Base-by-base conservation (phyloP, 2,329 filamentous ascomycete genomes). In the Ophiostoma tasmaniense region DNA sequence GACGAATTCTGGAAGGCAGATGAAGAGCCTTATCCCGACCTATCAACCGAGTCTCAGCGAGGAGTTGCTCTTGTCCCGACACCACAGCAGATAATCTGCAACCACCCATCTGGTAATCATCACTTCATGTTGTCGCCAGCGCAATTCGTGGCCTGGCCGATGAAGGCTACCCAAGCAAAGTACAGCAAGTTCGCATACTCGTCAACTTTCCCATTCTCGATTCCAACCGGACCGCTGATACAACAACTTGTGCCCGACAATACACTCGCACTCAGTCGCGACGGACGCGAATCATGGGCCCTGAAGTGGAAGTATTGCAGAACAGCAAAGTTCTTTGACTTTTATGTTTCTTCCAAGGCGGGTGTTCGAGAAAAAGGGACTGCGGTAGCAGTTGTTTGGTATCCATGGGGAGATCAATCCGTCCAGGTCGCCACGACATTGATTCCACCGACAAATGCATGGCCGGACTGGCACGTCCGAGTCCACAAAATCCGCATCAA, bases 1-100 rank as follows among this genome's bases (percentile, higher is more conserved):
- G 76, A 83, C 64, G 73, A 76, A 0, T 85, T 86, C 68, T 86
- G 84, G 84, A 73, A 73, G 0, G 73, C 75, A 0, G 70, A 79
- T 2, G 80, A 85, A 66, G 66, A 71, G 0, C 71, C 74, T 10
- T 78, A 80, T 68, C 77, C 79, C 8, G 28, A 22, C 7, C 13
- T 61, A 17, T 61, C 25, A 2, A 30, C n/a, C 8, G 25, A 14
- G 30, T 22, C 11, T 3, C 20, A 14, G 30, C 25, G 64, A 4
- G 68, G 37, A 5, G 39, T 64, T 4, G 20, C 83, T 64, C 73
- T 76, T 0, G 85, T 86, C 68, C 85, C 84, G 83, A 74, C 66
- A 22, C 77, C 81, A 0, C 75, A 76, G 71, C 81, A 83, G 2
- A 80, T 83, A 5, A 64, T 82, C 0, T 80, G 79, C 73, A 77